Base-by-base conservation (phyloP, 257 asterid species). In the Buddleja alternifolia region DNA sequence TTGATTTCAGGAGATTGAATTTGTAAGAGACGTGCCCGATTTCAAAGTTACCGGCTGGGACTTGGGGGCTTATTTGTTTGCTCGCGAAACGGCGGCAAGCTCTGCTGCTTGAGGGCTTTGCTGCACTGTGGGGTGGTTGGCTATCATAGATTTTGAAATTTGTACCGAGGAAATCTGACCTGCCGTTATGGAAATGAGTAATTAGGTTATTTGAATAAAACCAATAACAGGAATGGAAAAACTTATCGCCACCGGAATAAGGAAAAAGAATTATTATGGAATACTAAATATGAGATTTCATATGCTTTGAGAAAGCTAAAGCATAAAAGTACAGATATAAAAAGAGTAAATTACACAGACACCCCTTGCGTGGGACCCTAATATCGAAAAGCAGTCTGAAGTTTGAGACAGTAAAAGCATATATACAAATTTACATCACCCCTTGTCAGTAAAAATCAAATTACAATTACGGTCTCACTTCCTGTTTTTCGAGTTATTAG, bases 121-220 rank as follows among this genome's bases (percentile, higher is more conserved):
- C 97, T 70, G 94, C 86, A 5, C 71, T 65, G 62, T 82, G 86
- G 8, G 97, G 97, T 9, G 95, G 92, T 72, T 90, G 92, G 62
- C 97, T 81, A 60, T 90, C 97, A 9, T 81, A 93, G 58, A 93
- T 79, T 21, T 91, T 85, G 71, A 93, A 93, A 72, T 85, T 93
- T 44, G 97, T 93, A 7, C 98, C 98, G 0, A 90, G 88, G 63
- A 93, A 93, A 80, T 93, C 96, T 41, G 97, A 90, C 80, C 98
- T 93, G 90, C 47, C 45, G 59, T 68, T 20, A 63, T 39, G 46
- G 48, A 66, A 51, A 67, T 24, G 58, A 23, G 53, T 42, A 37
- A 36, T 45, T 51, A n/a, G 68, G 52, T 40, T 40, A 19, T 2
- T 39, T 1, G 7, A 57, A 36, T 63, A 17, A 40, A 29, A 3